These are phyloP conservation scores for Boletus huronensis DNA, from an alignment of 768 basidiomycete genomes.

Conservation along the genomic window DNA sequence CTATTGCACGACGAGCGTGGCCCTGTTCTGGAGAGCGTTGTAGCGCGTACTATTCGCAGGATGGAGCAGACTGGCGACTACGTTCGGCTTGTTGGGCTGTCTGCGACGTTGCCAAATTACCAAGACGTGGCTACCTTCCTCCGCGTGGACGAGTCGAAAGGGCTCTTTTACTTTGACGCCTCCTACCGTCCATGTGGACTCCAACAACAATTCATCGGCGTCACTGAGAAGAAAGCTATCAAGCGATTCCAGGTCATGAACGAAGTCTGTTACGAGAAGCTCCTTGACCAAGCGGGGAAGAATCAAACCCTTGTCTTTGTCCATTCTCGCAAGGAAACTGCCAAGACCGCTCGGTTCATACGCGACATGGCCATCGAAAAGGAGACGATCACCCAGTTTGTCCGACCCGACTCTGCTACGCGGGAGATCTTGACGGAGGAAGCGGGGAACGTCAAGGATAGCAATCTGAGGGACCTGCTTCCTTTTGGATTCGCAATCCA, in stretches of 20 bases:
- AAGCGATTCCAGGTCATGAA: constrained; percentile 98
- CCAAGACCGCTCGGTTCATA: constrained; percentile 93
- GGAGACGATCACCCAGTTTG: constrained; percentile 94
- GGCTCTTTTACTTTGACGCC: constrained; percentile 96
- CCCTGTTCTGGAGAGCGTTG: constrained; percentile 88
- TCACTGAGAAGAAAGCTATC: constrained; percentile 99
- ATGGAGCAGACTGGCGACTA: constrained; percentile 95
- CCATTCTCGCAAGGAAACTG: constrained; percentile 97
- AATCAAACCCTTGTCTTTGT: constrained; percentile 96
- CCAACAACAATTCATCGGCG: constrained; percentile 94
- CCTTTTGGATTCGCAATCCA: constrained; percentile 98
- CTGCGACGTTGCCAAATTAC: constrained; percentile 97
- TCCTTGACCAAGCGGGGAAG: constrained; percentile 86
- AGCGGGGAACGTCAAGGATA: constrained; percentile 75
- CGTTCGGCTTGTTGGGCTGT: constrained; percentile 91
- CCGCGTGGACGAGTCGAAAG: constrained; percentile 86
- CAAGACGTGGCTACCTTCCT: constrained; percentile 97
- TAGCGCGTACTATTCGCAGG: constrained; percentile 84
- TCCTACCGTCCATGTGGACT: constrained; percentile 92
- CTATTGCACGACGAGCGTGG: constrained; percentile 97
- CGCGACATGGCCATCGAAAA: constrained; percentile 95
- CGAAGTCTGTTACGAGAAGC: constrained; percentile 98
- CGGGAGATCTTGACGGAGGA: constrained; percentile 88
- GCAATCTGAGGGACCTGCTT: constrained; percentile 80
- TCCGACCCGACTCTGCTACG: constrained; percentile 88